phyloP scores from a whole-genome alignment of 1,284 basidiomycete species.

The Laetiporus sulphureus region DNA sequence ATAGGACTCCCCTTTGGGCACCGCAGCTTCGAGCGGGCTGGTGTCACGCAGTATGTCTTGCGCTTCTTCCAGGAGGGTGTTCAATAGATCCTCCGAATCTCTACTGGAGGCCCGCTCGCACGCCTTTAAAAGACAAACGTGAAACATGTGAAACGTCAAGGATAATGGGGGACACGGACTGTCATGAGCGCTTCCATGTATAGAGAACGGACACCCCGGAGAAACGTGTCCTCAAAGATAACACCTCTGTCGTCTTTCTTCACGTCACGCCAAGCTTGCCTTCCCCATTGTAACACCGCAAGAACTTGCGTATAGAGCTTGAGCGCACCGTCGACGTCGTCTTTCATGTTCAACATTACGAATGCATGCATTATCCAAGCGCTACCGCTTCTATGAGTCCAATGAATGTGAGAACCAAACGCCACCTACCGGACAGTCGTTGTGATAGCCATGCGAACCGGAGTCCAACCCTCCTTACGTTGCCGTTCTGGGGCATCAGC shows the following conservation, averaged over 20 bases:
- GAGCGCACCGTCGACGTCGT: constrained; percentile 8
- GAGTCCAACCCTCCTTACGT: constrained; percentile 29
- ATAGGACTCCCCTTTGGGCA: too few species aligned
- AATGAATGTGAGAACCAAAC: neutral
- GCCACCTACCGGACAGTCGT: constrained; percentile 33
- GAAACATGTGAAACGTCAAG: too few species aligned
- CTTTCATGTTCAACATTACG: constrained; percentile 16
- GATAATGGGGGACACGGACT: too few species aligned
- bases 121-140: too few species aligned
- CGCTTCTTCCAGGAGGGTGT: constrained; percentile 22
- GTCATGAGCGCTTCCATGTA: constrained; percentile 26
- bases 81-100: constrained; percentile 16
- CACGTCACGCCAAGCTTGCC: constrained; percentile 28
- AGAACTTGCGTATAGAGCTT: constrained; percentile 22
- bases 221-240: constrained; percentile 27
- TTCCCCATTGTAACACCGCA: constrained; percentile 35
- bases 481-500: constrained; percentile 28
- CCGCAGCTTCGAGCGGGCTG: too few species aligned
- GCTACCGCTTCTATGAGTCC: neutral
- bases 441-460: constrained; percentile 30
- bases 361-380: constrained; percentile 32
- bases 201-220: constrained; percentile 26
- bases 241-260: constrained; percentile 21
- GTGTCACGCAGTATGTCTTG: constrained; percentile 22
- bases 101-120: too few species aligned